Evolutionary conservation across 2,329 filamentous ascomycete genomes (phyloP), one percentile per base, ranked within the genome.

Genomic region (Penicillium glabrum): DNA sequence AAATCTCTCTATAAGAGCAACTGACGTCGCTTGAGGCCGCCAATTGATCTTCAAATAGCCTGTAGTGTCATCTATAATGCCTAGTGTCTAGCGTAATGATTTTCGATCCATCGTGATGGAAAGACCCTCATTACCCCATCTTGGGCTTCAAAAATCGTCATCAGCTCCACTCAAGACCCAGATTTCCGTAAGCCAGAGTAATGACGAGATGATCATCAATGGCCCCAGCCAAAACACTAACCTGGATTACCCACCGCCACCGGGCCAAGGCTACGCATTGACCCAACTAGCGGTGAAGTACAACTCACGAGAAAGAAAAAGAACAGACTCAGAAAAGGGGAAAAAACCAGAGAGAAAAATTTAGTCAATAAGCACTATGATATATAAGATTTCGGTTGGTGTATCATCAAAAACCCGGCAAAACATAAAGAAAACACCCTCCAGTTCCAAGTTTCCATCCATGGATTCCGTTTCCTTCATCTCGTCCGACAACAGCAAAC

Each of bases 341-440:
- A 26, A 16, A 35, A 52, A 44, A 48, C 19, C n/a, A 21, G 10
- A 31, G 33, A 37, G 46, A 13, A 37, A 24, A 29, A 31, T 58
- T 58, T 26, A 55, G 27, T 58, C 54, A 61, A 62, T 60, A 55
- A 61, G 43, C 60, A 62, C 58, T 62, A 58, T 57, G 41, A 54
- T 59, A 58, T 62, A 61, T 58, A 41, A 35, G 59, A 61, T 62
- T 62, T 62, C 59, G 44, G 55, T 56, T 59, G 60, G 61, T 61
- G 61, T 63, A 63, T 63, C 61, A 61, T 63, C 57, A 54, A 57
- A 55, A 58, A 44, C 39, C 39, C 39, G 13, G 49, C 48, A 43
- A 51, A 54, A 51, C 33, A 54, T 43, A 33, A 37, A 24, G 26
- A 31, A 55, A 44, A 55, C 53, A 41, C 55, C 37, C 45, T 29